Evolutionary conservation across 2,329 filamentous ascomycete species (phyloP), one percentile per base, ranked within the genome.

Genomic region (Macrophomina tecta): DNA sequence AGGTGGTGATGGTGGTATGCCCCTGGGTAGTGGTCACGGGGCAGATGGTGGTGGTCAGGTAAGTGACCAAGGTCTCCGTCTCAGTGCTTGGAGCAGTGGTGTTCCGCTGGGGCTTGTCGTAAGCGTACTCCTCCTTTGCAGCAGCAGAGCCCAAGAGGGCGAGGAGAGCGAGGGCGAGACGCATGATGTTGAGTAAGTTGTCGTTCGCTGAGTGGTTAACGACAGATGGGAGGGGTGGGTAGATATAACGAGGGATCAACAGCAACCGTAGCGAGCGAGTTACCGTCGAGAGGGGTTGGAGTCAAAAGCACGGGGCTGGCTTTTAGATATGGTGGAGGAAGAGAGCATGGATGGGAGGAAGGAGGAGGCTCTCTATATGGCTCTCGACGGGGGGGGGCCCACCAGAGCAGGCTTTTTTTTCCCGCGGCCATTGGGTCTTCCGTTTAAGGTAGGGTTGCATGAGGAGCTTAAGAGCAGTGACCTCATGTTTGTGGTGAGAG

Each of bases 181-280:
- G 77, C 75, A 78, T 78, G 62, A 32, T 60, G 6, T 14, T 14
- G 55, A 46, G 55, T 46, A 23, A 14, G 36, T 36, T 40, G 38
- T n/a, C 60, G 64, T 76, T 69, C 28, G 67, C 70, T 52, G 61
- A 55, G 68, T 65, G 40, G 40, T 32, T 60, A 60, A 36, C 55
- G 55, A 60, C 38, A 58, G 55, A 18, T 18, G 34, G 69, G 67
- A 64, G 53, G 67, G 62, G 23, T 49, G 34, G 48, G 18, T 66
- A 69, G 68, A 68, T 71, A 69, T 71, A 72, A 75, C 71, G 70
- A 72, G 74, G 70, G 69, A 72, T 32, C 69, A 58, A 71, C 69
- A 76, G 68, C 70, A 77, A 77, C 76, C 76, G 73, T 78, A 78
- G 73, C 75, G 76, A 77, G 73, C 70, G 76, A 78, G 76, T 73